phyloP scores from a whole-genome alignment of 805 yeast genomes.

The Barnettozyma siamensis region DNA sequence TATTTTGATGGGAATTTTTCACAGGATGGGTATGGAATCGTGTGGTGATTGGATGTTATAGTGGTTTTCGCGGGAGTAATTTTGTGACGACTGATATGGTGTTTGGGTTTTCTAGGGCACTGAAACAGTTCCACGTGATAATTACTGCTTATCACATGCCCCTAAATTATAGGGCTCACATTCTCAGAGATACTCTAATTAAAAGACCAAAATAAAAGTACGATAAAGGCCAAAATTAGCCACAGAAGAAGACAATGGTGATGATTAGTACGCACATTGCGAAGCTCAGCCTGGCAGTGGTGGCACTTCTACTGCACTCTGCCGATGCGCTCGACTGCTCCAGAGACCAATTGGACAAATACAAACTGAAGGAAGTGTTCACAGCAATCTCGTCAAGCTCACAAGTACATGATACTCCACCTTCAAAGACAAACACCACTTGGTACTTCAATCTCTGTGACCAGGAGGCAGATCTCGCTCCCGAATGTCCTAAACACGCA shows the following conservation, averaged over 20 bases:
- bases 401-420: conserved; percentile 61
- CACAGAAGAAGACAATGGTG: not conserved
- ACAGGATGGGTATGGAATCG: not conserved
- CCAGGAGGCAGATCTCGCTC: conserved; percentile 28
- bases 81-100: not conserved
- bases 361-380: conserved; percentile 26
- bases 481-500: conserved; percentile 61
- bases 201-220: no score
- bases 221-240: no score
- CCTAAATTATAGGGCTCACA: no score
- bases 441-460: conserved; percentile 77
- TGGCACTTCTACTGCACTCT: not conserved
- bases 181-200: no score
- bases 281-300: not conserved
- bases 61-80: not conserved
- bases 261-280: not conserved
- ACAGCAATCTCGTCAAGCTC: conserved; percentile 44
- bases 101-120: no score
- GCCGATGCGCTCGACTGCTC: conserved; percentile 17
- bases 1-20: conserved; percentile 5
- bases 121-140: no score
- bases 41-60: conserved; percentile 1
- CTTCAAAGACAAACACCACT: conserved; percentile 52
- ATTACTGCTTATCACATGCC: no score
- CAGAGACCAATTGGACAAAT: conserved; percentile 16